Evolutionary conservation across 352 stramenopile genomes (phyloP), one percentile per base, ranked within the genome.

Genomic region (Hyaloperonospora arabidopsidis): DNA sequence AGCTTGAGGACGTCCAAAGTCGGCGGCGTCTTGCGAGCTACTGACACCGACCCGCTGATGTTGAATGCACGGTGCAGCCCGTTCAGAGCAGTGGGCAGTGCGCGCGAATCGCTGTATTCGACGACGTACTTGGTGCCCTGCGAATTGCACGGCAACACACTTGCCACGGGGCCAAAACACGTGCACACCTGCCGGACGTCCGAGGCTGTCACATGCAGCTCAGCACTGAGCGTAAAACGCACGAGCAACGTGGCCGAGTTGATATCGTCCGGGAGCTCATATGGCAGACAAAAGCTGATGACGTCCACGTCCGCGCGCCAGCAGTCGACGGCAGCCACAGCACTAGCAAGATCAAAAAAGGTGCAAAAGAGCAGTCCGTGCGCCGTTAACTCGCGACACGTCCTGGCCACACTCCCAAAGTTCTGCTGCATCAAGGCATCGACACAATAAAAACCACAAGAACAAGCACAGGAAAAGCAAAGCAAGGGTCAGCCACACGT

Each of bases 91-190:
- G 41, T 54, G 0, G 59, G 45, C 1, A 93, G 59, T 12, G 71
- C 75, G 0, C 84, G 75, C 0, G 69, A 66, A 51, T 93, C 84
- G 51, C 86, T 84, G 56, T 79, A 89, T 59, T 93, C 80, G 25
- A 93, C 68, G 5, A 88, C 68, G 54, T 72, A 91, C 53, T 72
- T 76, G 52, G 55, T 63, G 11, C 63, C 44, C 29, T 67, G 59
- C 18, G 54, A 35, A 17, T 86, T 70, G 36, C 72, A 64, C 57
- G 84, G 79, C 43, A 87, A 54, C n/a, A 91, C 69, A 48, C 74
- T 87, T 7, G 79, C 76, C 34, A 93, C 74, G 57, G 86, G 74
- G 11, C 82, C 82, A 50, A 84, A 89, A 23, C 62, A 79, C 2
- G 71, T 58, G 57, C 79, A 93, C 23, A 89, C 66, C 44, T 84